Evolutionary conservation across 106 monocot species (phyloP).

Genomic region (Allium cepa): DNA sequence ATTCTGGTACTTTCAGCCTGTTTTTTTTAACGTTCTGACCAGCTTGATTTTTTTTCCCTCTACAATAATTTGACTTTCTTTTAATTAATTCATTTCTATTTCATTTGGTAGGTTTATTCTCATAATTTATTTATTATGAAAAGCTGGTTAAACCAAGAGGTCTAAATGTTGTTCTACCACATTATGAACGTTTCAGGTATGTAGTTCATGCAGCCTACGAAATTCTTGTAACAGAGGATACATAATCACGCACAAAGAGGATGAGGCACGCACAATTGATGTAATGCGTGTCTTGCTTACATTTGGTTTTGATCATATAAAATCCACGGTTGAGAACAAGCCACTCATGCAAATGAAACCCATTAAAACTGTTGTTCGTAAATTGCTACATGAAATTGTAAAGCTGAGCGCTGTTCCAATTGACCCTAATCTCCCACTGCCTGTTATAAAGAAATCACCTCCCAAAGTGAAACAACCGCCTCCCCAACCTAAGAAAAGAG

Average conservation of each 20-base stretch:
- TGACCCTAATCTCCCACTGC: slow-evolving; percentile 87
- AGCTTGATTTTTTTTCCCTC: no score
- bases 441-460: slow-evolving; percentile 70
- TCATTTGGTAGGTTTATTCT: neutral
- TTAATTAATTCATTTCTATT: neutral
- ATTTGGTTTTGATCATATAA: slow-evolving; percentile 80
- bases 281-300: slow-evolving; percentile 80
- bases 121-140: neutral
- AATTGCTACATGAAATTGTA: slow-evolving; percentile 79
- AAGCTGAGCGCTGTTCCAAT: slow-evolving; percentile 86
- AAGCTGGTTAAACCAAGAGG: neutral
- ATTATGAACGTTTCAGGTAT: slow-evolving; percentile 51
- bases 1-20: no score
- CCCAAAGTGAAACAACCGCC: slow-evolving; percentile 95
- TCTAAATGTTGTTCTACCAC: slow-evolving; percentile 1
- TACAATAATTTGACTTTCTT: neutral
- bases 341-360: slow-evolving; percentile 70
- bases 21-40: no score
- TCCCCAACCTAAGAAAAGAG: slow-evolving; percentile 75
- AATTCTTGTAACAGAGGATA: slow-evolving; percentile 79
- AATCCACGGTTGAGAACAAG: slow-evolving; percentile 75
- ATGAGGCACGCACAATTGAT: slow-evolving; percentile 94
- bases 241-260: slow-evolving; percentile 77
- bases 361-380: slow-evolving; percentile 68
- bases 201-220: slow-evolving; percentile 89